Conservation (phyloP, 352 stramenopile species). For the Globisporangium acanthophoron region DNA sequence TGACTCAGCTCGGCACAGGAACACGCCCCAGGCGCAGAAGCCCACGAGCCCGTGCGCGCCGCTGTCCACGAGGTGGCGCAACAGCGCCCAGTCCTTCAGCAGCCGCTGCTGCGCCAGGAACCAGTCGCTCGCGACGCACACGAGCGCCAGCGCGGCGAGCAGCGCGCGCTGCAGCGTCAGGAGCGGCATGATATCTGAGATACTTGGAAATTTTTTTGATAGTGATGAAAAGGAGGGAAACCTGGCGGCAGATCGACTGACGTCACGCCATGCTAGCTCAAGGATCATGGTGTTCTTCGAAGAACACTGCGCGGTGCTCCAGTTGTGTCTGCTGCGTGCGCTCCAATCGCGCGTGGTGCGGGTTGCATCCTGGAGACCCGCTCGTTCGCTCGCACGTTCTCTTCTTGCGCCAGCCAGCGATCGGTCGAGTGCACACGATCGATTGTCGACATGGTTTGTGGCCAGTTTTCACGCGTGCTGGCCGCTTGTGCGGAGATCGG, state of each 20-base stretch:
- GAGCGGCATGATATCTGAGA: background rate
- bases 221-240: background rate
- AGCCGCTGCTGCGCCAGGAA: constrained; percentile 56
- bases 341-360: background rate
- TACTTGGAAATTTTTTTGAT: no score
- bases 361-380: background rate
- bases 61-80: constrained; percentile 65
- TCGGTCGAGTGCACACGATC: background rate
- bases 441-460: background rate
- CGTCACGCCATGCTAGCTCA: no score
- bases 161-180: constrained; percentile 23
- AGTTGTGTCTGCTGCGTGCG: no score
- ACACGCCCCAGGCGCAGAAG: constrained; percentile 58
- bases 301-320: no score
- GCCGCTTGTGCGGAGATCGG: no score
- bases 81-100: constrained; percentile 26
- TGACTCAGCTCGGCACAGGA: constrained; percentile 32
- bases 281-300: no score
- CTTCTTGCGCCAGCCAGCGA: no score
- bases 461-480: background rate
- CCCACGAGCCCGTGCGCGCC: constrained; percentile 43
- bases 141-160: constrained; percentile 36
- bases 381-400: no score
- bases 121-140: constrained; percentile 48
- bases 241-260: no score